Percentiles rank a stretch among this genome's conserved stretches.
These are phyloP conservation scores for Ephemerocybe angulata DNA, from an alignment of 768 basidiomycete genomes.

Conservation along the genomic window DNA sequence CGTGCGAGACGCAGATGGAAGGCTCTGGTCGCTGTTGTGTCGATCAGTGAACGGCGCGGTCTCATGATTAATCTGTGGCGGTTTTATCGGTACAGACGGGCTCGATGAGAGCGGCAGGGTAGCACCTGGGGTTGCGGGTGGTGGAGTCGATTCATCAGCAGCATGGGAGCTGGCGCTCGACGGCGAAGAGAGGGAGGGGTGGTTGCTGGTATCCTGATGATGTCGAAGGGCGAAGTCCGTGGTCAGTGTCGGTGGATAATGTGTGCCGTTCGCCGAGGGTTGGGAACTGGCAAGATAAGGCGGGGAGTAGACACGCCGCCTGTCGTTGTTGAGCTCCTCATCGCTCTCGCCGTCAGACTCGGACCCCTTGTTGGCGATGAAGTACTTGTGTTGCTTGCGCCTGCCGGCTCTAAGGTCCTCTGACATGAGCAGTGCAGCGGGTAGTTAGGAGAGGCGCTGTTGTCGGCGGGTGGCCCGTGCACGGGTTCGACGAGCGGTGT, in stretches of 20 bases:
- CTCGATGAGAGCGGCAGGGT: constrained; percentile 18
- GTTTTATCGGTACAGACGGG: constrained; percentile 6
- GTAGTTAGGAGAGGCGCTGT: constrained; percentile 9
- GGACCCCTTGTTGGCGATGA: constrained; percentile 60
- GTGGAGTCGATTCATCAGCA: constrained; percentile 64
- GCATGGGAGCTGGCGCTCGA: constrained; percentile 64
- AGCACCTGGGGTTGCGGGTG: constrained; percentile 62
- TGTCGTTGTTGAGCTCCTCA: constrained; percentile 17
- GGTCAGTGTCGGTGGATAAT: constrained; percentile 24
- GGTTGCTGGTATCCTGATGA: constrained; percentile 32
- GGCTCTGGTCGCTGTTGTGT: constrained; percentile 14
- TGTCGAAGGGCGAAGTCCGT: constrained; percentile 23
- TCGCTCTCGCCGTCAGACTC: constrained; percentile 32
- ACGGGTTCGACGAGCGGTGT: background rate
- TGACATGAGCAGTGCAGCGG: constrained; percentile 44
- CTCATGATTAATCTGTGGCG: constrained; percentile 5
- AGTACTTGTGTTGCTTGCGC: constrained; percentile 42
- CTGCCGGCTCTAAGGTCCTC: constrained; percentile 45
- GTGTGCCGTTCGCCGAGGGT: constrained; percentile 15
- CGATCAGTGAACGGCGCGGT: constrained; percentile 10
- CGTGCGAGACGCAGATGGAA: constrained; percentile 24
- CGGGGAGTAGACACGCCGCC: constrained; percentile 7
- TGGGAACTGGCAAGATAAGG: constrained; percentile 13
- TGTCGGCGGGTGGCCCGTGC: constrained; percentile 5
- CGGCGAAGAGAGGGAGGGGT: constrained; percentile 65